Conservation (phyloP, 306 rosid genomes). For the Hippophae tibetana region DNA sequence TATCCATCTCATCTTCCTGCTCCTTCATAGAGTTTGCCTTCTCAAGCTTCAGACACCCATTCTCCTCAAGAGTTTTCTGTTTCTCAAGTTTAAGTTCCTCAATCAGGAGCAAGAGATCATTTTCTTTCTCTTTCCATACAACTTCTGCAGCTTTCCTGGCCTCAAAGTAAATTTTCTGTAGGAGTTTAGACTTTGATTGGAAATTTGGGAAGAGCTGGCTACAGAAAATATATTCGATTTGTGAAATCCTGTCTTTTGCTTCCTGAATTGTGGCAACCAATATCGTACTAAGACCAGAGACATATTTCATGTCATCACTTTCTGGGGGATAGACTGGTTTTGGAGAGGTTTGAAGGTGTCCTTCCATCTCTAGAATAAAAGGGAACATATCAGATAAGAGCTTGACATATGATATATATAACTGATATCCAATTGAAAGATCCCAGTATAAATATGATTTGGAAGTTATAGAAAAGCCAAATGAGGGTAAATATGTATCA, state of each 20-base stretch:
- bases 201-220: slow-evolving; percentile 52
- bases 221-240: slow-evolving; percentile 78
- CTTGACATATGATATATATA: not conserved
- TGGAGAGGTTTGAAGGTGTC: slow-evolving; percentile 22
- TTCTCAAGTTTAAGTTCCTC: slow-evolving; percentile 31
- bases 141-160: slow-evolving; percentile 28
- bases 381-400: not conserved
- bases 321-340: slow-evolving; percentile 21
- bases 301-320: slow-evolving; percentile 26
- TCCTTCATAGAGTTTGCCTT: slow-evolving; percentile 19
- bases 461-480: not conserved
- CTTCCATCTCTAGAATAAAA: slow-evolving; percentile 28
- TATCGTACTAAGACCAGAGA: slow-evolving; percentile 61
- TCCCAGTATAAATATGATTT: not conserved
- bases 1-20: slow-evolving; percentile 19
- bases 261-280: slow-evolving; percentile 86
- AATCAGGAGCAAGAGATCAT: slow-evolving; percentile 20
- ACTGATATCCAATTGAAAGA: not conserved
- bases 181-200: slow-evolving; percentile 34
- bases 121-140: slow-evolving; percentile 35
- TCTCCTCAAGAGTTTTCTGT: slow-evolving; percentile 32
- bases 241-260: slow-evolving; percentile 60
- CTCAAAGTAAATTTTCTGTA: slow-evolving; percentile 24
- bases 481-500: not conserved
- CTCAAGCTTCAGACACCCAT: slow-evolving; percentile 31